Conservation (phyloP, 352 stramenopile genomes). For the Pythium insidiosum region DNA sequence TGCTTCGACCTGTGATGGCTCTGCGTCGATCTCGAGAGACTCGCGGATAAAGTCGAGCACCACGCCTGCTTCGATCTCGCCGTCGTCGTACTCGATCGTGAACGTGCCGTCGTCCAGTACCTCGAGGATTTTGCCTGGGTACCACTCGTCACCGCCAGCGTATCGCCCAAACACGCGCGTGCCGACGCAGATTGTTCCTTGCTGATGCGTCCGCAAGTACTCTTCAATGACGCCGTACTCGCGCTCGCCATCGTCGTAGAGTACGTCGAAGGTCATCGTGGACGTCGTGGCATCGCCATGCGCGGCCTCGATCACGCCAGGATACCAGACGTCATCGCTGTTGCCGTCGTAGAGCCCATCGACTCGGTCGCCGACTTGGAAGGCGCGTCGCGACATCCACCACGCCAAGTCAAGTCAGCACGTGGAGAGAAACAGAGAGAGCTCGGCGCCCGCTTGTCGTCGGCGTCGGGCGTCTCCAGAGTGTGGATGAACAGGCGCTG, state of each 20-base stretch:
- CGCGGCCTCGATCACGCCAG: conserved; percentile 30
- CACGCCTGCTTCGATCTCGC: conserved; percentile 58
- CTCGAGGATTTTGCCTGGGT: conserved; percentile 49
- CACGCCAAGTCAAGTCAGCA: no score
- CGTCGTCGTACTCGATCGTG: conserved; percentile 76
- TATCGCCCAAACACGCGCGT: conserved; percentile 65
- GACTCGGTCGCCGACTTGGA: conserved; percentile 44
- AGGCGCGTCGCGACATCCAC: no score
- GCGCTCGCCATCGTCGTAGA: conserved; percentile 73
- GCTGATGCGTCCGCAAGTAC: conserved; percentile 40
- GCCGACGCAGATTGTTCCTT: conserved; percentile 67
- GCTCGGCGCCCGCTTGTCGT: no score
- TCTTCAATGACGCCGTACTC: conserved; percentile 29
- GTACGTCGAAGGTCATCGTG: conserved; percentile 33
- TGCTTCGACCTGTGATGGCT: neutral
- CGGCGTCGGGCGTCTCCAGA: no score
- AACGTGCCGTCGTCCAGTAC: conserved; percentile 56
- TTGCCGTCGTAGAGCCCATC: conserved; percentile 81
- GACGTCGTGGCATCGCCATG: conserved; percentile 11
- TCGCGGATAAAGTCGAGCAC: conserved; percentile 44
- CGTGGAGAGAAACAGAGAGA: no score
- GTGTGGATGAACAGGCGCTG: no score
- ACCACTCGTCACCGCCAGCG: conserved; percentile 59
- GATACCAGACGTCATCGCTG: conserved; percentile 73
- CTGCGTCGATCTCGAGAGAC: neutral